Percentiles rank a stretch among this genome's conserved stretches.
Evolutionary conservation across 768 basidiomycete genomes (phyloP).

Genomic region (Myochromella boudieri): DNA sequence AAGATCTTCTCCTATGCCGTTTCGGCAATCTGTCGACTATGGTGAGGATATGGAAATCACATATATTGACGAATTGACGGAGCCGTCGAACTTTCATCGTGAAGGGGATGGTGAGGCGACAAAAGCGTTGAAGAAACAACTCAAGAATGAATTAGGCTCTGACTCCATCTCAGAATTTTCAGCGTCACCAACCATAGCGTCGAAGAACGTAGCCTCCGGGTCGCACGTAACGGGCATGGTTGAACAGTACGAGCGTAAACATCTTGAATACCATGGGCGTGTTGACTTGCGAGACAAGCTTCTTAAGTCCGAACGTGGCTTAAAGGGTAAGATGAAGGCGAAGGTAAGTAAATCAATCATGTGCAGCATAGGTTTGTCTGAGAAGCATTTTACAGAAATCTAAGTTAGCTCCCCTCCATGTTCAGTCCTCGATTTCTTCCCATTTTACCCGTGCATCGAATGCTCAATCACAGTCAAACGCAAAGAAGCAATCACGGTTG

Average conservation of each 20-base stretch:
- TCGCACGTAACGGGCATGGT: slow-evolving; percentile 7
- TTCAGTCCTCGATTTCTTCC: neutral
- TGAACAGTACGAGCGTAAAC: neutral
- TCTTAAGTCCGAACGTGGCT: neutral
- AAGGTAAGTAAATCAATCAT: slow-evolving; percentile 10
- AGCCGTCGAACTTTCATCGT: slow-evolving; percentile 5
- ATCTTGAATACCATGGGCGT: neutral
- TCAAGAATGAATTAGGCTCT: slow-evolving; percentile 5
- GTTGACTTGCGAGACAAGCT: neutral
- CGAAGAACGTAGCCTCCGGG: neutral
- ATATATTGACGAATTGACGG: neutral
- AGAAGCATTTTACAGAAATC: neutral
- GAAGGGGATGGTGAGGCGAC: slow-evolving; percentile 16
- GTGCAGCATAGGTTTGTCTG: neutral
- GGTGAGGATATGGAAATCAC: neutral
- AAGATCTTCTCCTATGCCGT: neutral
- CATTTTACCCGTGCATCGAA: too few species aligned
- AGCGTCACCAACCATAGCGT: neutral
- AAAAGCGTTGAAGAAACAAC: slow-evolving; percentile 6
- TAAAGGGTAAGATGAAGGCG: slow-evolving; percentile 17
- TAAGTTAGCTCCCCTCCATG: neutral
- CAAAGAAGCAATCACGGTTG: slow-evolving; percentile 4
- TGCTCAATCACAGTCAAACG: neutral
- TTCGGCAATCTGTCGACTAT: neutral
- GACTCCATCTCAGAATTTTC: slow-evolving; percentile 15